Conservation (phyloP, 805 yeast genomes). For the Ascoidea tarda region DNA sequence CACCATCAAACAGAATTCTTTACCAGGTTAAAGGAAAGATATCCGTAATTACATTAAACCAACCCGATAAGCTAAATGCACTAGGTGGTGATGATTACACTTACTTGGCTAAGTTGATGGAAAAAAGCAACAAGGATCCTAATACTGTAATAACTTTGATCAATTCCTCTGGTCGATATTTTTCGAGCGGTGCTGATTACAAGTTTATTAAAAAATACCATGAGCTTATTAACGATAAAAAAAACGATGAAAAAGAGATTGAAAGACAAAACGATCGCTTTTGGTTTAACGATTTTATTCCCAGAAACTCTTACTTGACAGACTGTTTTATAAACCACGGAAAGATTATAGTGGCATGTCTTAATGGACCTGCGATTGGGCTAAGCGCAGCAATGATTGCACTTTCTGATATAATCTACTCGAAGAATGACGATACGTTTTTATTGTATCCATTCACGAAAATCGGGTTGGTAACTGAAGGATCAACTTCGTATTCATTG, state of each 20-base stretch:
- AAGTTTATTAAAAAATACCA: conserved; percentile 16
- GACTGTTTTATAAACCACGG: conserved; percentile 54
- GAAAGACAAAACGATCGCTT: conserved; percentile 16
- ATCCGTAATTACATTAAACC: conserved; percentile 51
- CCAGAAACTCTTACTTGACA: conserved; percentile 59
- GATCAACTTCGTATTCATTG: conserved; percentile 57
- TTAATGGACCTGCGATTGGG: conserved; percentile 85
- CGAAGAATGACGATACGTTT: conserved; percentile 40
- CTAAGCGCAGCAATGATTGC: conserved; percentile 59
- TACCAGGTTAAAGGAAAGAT: conserved; percentile 26
- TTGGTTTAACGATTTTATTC: conserved; percentile 47
- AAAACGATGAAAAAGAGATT: conserved; percentile 1
- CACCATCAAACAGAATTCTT: conserved; percentile 12
- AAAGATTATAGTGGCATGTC: conserved; percentile 56
- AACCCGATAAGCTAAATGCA: conserved; percentile 52
- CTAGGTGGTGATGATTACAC: conserved; percentile 51
- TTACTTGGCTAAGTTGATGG: conserved; percentile 41
- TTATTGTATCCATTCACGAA: conserved; percentile 68
- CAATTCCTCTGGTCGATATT: conserved; percentile 59
- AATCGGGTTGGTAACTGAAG: conserved; percentile 75
- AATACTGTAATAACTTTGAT: conserved; percentile 51
- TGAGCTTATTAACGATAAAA: neutral
- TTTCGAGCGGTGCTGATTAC: conserved; percentile 79
- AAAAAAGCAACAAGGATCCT: conserved; percentile 48
- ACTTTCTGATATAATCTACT: conserved; percentile 66